A percentile compares a stretch with the other conserved stretches of the same genome.
These are phyloP conservation scores for Penicillium antarcticum DNA, from an alignment of 495 filamentous ascomycete species.

Conservation along the genomic window DNA sequence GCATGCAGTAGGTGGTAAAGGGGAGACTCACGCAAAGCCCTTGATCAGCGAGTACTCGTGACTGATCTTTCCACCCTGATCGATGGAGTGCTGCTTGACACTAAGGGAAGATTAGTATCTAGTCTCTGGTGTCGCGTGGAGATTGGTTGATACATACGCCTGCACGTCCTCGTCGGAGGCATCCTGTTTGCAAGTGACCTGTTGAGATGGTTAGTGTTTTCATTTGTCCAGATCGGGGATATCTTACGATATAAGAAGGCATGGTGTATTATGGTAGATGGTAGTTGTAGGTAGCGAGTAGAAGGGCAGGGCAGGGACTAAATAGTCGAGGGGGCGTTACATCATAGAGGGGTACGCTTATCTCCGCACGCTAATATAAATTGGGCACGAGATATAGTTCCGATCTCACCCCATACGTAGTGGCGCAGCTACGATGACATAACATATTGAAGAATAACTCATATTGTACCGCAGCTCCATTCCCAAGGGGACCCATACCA, in stretches of 20 bases:
- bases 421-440: background rate
- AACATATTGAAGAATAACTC: slow-evolving; percentile 5
- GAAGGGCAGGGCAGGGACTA: background rate
- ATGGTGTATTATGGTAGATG: background rate
- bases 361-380: background rate
- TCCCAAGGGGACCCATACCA: slow-evolving; percentile 27
- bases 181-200: slow-evolving; percentile 1
- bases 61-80: background rate
- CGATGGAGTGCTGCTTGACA: background rate
- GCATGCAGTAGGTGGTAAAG: background rate
- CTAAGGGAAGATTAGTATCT: background rate
- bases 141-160: background rate
- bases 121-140: background rate
- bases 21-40: slow-evolving; percentile 4
- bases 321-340: background rate
- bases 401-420: too few species aligned
- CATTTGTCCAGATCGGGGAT: too few species aligned
- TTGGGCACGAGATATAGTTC: background rate
- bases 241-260: slow-evolving; percentile 1
- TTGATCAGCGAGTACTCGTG: slow-evolving; percentile 6
- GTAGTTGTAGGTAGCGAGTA: background rate
- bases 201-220: background rate
- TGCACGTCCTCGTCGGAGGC: background rate
- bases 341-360: slow-evolving; percentile 7
- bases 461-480: slow-evolving; percentile 30